These are phyloP conservation scores for Clarkia xantiana DNA, from an alignment of 345 rosid species.

Conservation along the genomic window DNA sequence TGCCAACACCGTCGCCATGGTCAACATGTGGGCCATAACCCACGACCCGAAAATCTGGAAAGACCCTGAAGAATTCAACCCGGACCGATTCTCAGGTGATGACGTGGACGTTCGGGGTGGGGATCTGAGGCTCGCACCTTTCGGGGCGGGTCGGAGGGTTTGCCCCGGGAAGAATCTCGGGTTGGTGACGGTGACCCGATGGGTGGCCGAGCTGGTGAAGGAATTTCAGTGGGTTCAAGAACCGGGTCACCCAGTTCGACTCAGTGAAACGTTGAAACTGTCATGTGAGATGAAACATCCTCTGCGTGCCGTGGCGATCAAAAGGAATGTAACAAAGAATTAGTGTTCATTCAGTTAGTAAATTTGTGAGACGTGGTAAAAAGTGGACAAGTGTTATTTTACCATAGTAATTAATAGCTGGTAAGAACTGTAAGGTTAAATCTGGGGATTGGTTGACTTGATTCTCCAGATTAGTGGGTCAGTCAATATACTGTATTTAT, in stretches of 20 bases:
- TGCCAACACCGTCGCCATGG: constrained; percentile 70
- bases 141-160: constrained; percentile 81
- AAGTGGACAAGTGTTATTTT: no score
- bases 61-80: constrained; percentile 38
- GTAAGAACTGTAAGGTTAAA: no score
- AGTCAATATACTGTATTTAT: no score
- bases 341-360: no score
- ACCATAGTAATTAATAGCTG: no score
- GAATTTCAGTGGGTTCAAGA: constrained; percentile 44
- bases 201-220: constrained; percentile 68
- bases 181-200: constrained; percentile 43
- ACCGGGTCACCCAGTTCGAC: constrained; percentile 30
- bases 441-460: no score
- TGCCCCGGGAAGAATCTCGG: constrained; percentile 85
- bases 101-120: constrained; percentile 56
- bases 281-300: constrained; percentile 89
- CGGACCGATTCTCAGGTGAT: constrained; percentile 45
- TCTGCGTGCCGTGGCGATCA: constrained; percentile 32
- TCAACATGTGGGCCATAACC: constrained; percentile 96
- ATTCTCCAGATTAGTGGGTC: no score
- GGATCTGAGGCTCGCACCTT: constrained; percentile 72
- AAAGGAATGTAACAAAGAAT: no score
- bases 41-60: constrained; percentile 60
- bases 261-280: constrained; percentile 58
- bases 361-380: no score